Evolutionary conservation across 2,329 filamentous ascomycete species (phyloP), one percentile per base, ranked within the genome.

Genomic region (Cladosporium phlei): DNA sequence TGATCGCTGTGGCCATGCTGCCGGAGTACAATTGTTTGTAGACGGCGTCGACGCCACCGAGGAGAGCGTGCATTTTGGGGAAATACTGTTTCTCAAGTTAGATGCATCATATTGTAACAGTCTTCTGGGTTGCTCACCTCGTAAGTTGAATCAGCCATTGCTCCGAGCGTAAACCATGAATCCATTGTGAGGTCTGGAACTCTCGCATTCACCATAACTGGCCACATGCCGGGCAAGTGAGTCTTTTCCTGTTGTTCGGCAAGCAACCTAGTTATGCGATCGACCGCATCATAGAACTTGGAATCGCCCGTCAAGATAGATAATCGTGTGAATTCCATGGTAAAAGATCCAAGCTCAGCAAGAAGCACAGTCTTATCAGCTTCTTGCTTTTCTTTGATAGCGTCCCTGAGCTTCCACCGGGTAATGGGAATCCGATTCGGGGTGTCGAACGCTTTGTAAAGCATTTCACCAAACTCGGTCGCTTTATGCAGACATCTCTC

Each of bases 1-100:
- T 61, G 38, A 67, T 66, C 2, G 70, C 71, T 0, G 71, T 63
- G 4, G 58, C 46, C 59, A 70, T 69, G 2, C 66, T 60, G 38
- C 61, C 69, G 52, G 85, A 78, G 59, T 83, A 87, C 37, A 81
- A 66, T 11, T 72, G 73, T 16, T 68, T 60, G 57, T 77, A 78
- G 9, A 69, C 61, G 2, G 66, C 60, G 6, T 71, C 65, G 5
- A 61, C 56, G 8, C 74, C 74, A 25, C 72, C 71, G 1, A 75
- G 66, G 1, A 76, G 62, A 20, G 70, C 61, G 45, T 69, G 68
- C 60, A 72, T 69, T 52, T 76, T 76, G 2, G 71, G 66, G 0
- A 76, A 63, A 50, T 75, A 68, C 45, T 48, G 20, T 4, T 16
- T 12, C 5, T 9, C 14, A 2, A 14, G 20, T 47, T 20, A 47